These are phyloP conservation scores for Neurospora discreta DNA, from an alignment of 495 filamentous ascomycete species.

Conservation along the genomic window DNA sequence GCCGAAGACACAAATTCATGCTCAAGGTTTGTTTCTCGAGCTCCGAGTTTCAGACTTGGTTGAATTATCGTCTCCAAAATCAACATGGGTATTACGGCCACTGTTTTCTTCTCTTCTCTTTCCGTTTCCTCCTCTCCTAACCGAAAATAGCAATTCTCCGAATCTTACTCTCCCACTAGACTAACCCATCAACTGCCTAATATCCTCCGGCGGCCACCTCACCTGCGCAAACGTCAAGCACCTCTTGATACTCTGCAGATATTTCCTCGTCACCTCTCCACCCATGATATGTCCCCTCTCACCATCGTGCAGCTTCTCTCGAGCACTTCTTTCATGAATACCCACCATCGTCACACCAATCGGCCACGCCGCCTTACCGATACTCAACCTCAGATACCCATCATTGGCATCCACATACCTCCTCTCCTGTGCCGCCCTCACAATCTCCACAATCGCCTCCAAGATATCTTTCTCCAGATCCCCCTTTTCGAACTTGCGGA, in stretches of 20 bases:
- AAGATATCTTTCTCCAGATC: constrained; percentile 71
- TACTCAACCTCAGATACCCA: constrained; percentile 82
- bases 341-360: constrained; percentile 99
- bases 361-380: constrained; percentile 98
- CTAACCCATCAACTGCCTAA: constrained; percentile 92
- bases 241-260: constrained; percentile 93
- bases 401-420: constrained; percentile 96
- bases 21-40: neutral
- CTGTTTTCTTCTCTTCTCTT: neutral
- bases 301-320: constrained; percentile 90
- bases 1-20: neutral
- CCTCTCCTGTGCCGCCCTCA: constrained; percentile 74
- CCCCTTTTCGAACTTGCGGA: constrained; percentile 71
- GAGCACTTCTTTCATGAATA: constrained; percentile 91
- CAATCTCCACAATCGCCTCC: constrained; percentile 85
- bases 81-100: constrained; percentile 5
- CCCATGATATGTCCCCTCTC: constrained; percentile 93
- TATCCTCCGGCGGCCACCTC: constrained; percentile 88
- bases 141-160: neutral
- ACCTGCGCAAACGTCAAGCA: constrained; percentile 95
- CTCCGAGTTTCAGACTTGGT: neutral
- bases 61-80: neutral
- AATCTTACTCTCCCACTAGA: neutral
- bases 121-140: neutral
- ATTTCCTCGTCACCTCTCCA: constrained; percentile 90